phyloP scores from a whole-genome alignment of 345 rosid genomes.

The Salix udensis region DNA sequence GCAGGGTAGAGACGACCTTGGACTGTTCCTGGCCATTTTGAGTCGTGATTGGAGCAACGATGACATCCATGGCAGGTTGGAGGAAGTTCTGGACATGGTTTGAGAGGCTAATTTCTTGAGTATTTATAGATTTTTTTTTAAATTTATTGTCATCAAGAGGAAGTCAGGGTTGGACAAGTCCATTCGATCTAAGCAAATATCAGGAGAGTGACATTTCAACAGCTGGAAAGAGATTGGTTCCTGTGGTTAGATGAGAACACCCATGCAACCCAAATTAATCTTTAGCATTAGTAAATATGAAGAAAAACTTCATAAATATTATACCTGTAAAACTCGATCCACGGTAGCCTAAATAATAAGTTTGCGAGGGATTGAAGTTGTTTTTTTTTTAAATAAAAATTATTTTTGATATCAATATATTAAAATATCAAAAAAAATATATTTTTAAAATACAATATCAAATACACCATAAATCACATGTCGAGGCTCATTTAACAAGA shows the following conservation, averaged over 20 bases:
- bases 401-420: too few relatives aligned
- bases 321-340: too few relatives aligned
- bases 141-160: not conserved
- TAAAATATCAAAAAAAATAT: too few relatives aligned
- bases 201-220: not conserved
- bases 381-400: too few relatives aligned
- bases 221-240: not conserved
- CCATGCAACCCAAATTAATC: too few relatives aligned
- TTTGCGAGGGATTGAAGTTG: too few relatives aligned
- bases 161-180: not conserved
- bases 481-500: too few relatives aligned
- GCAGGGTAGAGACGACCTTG: not conserved
- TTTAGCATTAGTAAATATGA: too few relatives aligned
- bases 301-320: too few relatives aligned
- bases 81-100: not conserved
- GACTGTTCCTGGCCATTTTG: slow-evolving; percentile 7
- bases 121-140: not conserved
- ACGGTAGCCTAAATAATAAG: too few relatives aligned
- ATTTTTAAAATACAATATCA: rapidly evolving
- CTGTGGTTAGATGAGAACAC: not conserved
- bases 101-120: not conserved
- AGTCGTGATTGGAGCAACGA: slow-evolving; percentile 21
- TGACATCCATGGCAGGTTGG: slow-evolving; percentile 24
- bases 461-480: too few relatives aligned
- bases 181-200: not conserved